Base-by-base conservation (phyloP, 176 grass and related monocot genomes). In the Lolium perenne region DNA sequence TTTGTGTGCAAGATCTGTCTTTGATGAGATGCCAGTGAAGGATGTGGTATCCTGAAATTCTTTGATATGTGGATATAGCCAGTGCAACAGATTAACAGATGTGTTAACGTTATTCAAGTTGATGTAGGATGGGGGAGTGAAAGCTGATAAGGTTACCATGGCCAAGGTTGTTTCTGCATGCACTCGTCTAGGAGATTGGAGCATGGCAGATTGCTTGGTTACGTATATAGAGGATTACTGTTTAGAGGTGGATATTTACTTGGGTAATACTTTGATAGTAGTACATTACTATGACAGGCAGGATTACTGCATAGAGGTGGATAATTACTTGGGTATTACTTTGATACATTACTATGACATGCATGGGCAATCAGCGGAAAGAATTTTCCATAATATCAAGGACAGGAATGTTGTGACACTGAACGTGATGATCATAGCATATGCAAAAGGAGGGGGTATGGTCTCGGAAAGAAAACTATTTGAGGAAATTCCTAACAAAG, bases 31-130 rank as follows among this genome's bases (percentile, higher is more conserved):
- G 76, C 47, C 35, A 13, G 76, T 72, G 74, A 88, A 83, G 86
- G 90, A 95, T 88, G 74, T 84, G 1, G 80, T 90, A 49, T 92
- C 88, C 81, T 95, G 90, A 88, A 92, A 88, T 74, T 74, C 82
- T 0, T 78, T 95, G 79, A 80, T 95, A 18, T 83, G 82, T 62
- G 88, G 85, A 56, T 90, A 81, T 20, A 86, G 61, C 40, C 67
- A 74, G 16, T 23, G 38, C 41, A 92, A 79, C 11, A 68, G 67
- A 45, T 75, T 81, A 3, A 71, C 81, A 54, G 83, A 88, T 18
- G 76, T 75, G 15, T 56, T 90, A 71, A 4, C 15, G 11, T 68
- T 88, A 56, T 92, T 88, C 21, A 69, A 63, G 64, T 47, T 53
- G 29, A 92, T 84, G 88, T 76, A 75, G 15, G 26, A 48, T 64